Base-by-base conservation (phyloP, 2,329 filamentous ascomycete genomes). In the Hypoxylon sp. region DNA sequence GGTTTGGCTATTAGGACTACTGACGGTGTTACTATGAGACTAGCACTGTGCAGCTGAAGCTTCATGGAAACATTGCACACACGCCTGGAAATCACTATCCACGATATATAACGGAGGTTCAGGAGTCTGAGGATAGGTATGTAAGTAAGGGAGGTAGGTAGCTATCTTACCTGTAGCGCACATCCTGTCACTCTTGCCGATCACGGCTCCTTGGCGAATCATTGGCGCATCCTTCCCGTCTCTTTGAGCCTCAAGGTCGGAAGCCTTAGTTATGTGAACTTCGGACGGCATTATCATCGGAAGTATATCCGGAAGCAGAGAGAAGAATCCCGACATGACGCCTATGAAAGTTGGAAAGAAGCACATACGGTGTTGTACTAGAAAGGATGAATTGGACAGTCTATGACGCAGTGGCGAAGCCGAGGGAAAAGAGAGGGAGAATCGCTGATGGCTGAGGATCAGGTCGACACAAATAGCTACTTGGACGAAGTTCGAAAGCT, bases 1-100 rank as follows among this genome's bases (percentile, higher is more conserved):
- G 90, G 87, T 68, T 87, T 86, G 1, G 89, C 86, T 38, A 88
- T 85, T 77, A 91, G 83, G 8, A 91, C 86, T 87, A 68, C 58
- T 53, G 48, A 55, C 65, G 64, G 65, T 62, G 71, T 78, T 54
- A 72, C 65, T 64, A 57, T 42, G 38, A 54, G 50, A 59, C 49
- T 64, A 49, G 24, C 22, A 28, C 36, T 33, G 33, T 45, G 14
- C 8, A 46, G 33, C 30, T 18, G 50, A 22, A 53, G 50, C 12
- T 28, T 61, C 28, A 56, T 46, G 22, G 55, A 58, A 33, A 53
- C 60, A 67, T 61, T 46, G 33, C 20, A 28, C 8, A 30, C 33
- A 22, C 51, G 33, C 32, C 38, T 30, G 30, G 28, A 52, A 30
- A 24, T 50, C 60, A 22, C 16, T n/a, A n/a, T n/a, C n/a, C n/a